phyloP scores from a whole-genome alignment of 2,329 filamentous ascomycete genomes.

The Aspergillus melleus region DNA sequence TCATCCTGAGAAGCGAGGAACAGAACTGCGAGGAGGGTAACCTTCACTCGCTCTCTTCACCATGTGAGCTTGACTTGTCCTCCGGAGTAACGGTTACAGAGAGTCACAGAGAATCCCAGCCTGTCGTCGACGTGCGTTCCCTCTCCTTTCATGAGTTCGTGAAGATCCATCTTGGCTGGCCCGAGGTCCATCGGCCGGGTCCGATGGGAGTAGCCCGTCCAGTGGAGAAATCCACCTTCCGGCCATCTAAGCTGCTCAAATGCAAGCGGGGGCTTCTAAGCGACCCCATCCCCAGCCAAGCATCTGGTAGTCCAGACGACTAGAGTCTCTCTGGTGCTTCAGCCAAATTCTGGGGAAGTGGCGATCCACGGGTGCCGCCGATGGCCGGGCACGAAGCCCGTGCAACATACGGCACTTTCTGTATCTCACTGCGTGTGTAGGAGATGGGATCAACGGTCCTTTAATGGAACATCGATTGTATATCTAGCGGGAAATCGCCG shows the following conservation, averaged over 20 bases:
- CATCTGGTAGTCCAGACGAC: constrained; percentile 1
- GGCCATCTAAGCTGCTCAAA: not conserved
- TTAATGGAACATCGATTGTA: not conserved
- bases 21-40: not conserved
- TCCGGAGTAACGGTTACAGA: not conserved
- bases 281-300: not conserved
- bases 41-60: not conserved
- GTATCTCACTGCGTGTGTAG: not conserved
- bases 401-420: not conserved
- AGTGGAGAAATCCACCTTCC: not conserved
- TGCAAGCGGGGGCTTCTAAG: not conserved
- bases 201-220: constrained; percentile 4
- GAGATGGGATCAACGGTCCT: not conserved
- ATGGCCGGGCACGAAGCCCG: constrained; percentile 5
- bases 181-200: constrained; percentile 8
- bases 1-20: not conserved
- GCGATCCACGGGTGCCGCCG: constrained; percentile 13
- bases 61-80: not conserved
- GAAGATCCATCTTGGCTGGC: not conserved
- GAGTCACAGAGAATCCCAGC: not conserved
- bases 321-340: not conserved
- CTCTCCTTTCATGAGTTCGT: not conserved
- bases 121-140: not conserved
- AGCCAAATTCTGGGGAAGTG: constrained; percentile 6
- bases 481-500: not conserved